Base-by-base conservation (phyloP, 1,139 yeast genomes). In the Kurtzmaniella natalensis region DNA sequence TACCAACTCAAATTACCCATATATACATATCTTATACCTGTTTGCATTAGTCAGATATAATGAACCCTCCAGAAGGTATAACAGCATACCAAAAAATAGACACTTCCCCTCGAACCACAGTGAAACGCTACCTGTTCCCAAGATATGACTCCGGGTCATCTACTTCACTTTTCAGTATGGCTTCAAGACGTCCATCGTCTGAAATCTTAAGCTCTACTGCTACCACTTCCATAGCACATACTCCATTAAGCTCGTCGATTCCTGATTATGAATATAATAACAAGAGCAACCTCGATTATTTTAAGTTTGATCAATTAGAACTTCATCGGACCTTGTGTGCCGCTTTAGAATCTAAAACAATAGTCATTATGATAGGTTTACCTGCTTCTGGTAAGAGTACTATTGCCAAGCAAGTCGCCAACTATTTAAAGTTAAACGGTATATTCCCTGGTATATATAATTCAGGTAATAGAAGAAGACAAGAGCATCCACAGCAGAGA, bases 311-410 rank as follows among this genome's bases (percentile, higher is more conserved):
- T 25, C 28, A 31, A 25, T 18, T 15, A n/a, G 18, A 28, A 30
- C 43, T 31, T 37, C 39, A 31, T 31, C 42, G 32, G 26, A 18
- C 30, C 8, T 26, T 25, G 16, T 30, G 38, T 30, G 34, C 31
- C 25, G 31, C 39, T 19, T 29, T 28, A 25, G 25, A 35, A 30
- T 30, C 37, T 35, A 56, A 49, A 37, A 53, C 57, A 28, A 44
- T 56, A 17, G 49, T 78, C 11, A 64, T 81, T 36, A 52, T 81
- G 30, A 80, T 80, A 9, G 89, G 88, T 0, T 59, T 81, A 31
- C 88, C 89, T 0, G 88, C 88, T 1, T 65, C 76, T 17, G 89
- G 88, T 3, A 81, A 81, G 55, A 77, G 84, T 16, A 76, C 87
- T 7, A 60, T 80, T 13, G 70, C 81, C 27, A 62, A 63, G 29